phyloP scores from a whole-genome alignment of 257 asterid genomes.

The Nicotiana obtusifolia region DNA sequence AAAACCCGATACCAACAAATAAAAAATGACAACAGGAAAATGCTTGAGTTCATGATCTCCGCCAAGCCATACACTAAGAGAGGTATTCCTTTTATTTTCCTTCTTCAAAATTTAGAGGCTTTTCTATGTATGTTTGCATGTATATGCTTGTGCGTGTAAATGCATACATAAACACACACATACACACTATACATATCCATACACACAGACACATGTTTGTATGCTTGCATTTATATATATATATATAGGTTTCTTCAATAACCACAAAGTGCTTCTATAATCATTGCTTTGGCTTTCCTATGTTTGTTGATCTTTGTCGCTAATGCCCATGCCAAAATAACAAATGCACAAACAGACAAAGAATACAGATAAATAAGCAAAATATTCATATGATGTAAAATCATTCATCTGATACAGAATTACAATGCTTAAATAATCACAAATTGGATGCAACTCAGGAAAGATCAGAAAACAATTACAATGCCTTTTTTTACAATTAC shows the following conservation, averaged over 20 bases:
- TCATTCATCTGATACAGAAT: too few species aligned
- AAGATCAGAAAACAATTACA: neutral
- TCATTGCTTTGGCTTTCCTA: neutral
- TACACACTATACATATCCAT: neutral
- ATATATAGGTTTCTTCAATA: neutral
- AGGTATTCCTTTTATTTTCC: neutral
- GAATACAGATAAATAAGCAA: neutral
- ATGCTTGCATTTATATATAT: neutral
- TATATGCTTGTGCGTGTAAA: neutral
- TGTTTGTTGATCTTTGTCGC: neutral
- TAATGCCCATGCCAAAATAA: neutral
- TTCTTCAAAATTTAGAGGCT: neutral
- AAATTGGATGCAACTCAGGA: neutral
- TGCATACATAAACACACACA: neutral
- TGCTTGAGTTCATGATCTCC: neutral
- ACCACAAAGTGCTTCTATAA: neutral
- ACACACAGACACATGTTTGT: neutral
- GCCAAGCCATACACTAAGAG: neutral
- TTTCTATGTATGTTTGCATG: neutral
- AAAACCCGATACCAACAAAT: too few species aligned
- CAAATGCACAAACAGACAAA: neutral
- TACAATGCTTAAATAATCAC: too few species aligned
- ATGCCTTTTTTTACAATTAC: conserved; percentile 2
- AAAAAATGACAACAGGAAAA: neutral
- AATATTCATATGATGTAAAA: neutral